Percentiles rank a stretch among this genome's conserved stretches.
Evolutionary conservation across 2,329 filamentous ascomycete genomes (phyloP).

Genomic region (Penicillium psychrosexuale): DNA sequence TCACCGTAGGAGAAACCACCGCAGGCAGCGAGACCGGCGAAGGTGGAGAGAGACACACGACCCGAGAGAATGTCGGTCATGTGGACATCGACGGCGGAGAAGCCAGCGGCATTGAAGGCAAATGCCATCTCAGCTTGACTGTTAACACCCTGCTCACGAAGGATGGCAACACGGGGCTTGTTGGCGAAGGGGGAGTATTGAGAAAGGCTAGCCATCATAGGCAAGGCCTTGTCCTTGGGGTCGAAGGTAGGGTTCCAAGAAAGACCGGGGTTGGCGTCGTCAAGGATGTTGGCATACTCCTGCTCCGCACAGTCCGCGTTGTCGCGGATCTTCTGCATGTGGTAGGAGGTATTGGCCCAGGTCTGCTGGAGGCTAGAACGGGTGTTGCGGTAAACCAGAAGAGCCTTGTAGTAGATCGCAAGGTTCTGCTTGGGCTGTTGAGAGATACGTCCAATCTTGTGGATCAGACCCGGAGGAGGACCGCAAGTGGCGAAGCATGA

Average conservation of each 20-base stretch:
- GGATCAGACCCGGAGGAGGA: constrained; percentile 74
- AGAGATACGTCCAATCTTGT: constrained; percentile 76
- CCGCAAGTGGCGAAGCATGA: constrained; percentile 89
- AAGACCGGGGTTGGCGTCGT: constrained; percentile 76
- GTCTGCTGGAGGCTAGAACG: constrained; percentile 75
- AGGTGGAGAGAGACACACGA: constrained; percentile 74
- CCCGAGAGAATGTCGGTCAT: constrained; percentile 88
- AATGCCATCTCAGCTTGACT: constrained; percentile 98
- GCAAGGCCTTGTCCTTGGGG: constrained; percentile 72
- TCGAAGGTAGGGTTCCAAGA: constrained; percentile 79
- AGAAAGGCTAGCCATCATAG: constrained; percentile 62
- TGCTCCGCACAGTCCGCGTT: constrained; percentile 82
- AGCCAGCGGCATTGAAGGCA: constrained; percentile 86
- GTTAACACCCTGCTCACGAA: constrained; percentile 94
- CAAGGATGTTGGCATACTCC: constrained; percentile 72
- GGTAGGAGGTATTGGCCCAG: constrained; percentile 84
- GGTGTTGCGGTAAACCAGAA: constrained; percentile 65
- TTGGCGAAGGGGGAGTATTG: constrained; percentile 55
- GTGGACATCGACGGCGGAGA: constrained; percentile 88
- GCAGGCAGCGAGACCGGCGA: constrained; percentile 87
- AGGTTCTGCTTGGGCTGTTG: constrained; percentile 68
- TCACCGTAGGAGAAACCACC: constrained; percentile 96
- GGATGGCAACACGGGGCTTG: constrained; percentile 79
- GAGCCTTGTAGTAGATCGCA: constrained; percentile 68
- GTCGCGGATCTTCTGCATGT: constrained; percentile 87